phyloP scores from a whole-genome alignment of 1,139 yeast genomes.

The Entelexis sorbosivorans region DNA sequence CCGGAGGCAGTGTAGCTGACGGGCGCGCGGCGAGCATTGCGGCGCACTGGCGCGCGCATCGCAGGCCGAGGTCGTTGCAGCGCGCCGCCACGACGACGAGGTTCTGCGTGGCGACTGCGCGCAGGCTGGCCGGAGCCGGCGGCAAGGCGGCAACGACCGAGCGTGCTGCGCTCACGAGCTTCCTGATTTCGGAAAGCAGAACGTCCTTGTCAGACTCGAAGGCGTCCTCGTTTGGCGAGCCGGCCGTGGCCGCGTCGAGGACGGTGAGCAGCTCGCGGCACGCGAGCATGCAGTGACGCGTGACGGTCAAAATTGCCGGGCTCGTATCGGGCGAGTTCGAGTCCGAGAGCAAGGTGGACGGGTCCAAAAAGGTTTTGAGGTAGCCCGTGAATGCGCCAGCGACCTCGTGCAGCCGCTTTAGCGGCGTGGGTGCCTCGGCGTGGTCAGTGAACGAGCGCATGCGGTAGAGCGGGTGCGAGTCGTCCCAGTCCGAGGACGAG shows the following conservation, averaged over 20 bases:
- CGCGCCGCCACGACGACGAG: slow-evolving; percentile 11
- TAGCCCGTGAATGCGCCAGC: slow-evolving; percentile 59
- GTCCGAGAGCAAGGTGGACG: slow-evolving; percentile 20
- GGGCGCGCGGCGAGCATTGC: slow-evolving; percentile 10
- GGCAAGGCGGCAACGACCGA: slow-evolving; percentile 26
- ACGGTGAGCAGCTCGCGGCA: slow-evolving; percentile 35
- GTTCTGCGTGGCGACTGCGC: slow-evolving; percentile 17
- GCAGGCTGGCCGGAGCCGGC: slow-evolving; percentile 16
- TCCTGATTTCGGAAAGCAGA: slow-evolving; percentile 30
- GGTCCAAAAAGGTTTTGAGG: slow-evolving; percentile 40
- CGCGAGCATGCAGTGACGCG: slow-evolving; percentile 35
- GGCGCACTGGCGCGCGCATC: slow-evolving; percentile 7
- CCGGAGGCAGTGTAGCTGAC: slow-evolving; percentile 3
- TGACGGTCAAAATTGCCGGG: slow-evolving; percentile 31
- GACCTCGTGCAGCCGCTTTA: slow-evolving; percentile 49
- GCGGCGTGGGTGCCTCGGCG: slow-evolving; percentile 31
- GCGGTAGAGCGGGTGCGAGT: slow-evolving; percentile 8
- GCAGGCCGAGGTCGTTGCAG: slow-evolving; percentile 10
- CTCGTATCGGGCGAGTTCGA: slow-evolving; percentile 30
- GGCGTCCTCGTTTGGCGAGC: neutral
- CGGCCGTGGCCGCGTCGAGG: slow-evolving; percentile 12
- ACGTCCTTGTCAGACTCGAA: slow-evolving; percentile 31
- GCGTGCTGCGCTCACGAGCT: slow-evolving; percentile 29
- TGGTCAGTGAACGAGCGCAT: slow-evolving; percentile 19
- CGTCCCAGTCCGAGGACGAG: slow-evolving; percentile 5